Percentiles rank a stretch among this genome's conserved stretches.
Evolutionary conservation across 2,329 filamentous ascomycete genomes (phyloP).

Genomic region (Sporothrix humicola): DNA sequence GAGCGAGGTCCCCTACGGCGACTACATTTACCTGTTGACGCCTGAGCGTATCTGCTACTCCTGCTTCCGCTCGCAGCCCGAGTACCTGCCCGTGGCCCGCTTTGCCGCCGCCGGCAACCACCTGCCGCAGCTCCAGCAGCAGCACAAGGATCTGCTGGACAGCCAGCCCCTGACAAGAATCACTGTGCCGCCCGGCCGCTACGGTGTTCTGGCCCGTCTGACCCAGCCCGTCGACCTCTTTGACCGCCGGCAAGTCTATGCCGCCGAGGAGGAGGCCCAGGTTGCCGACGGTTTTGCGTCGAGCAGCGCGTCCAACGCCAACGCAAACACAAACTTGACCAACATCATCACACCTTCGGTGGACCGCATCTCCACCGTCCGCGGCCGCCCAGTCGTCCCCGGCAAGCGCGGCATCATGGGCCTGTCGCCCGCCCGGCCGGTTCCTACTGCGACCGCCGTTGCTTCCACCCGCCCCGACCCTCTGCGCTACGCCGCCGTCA

Average conservation of each 20-base stretch:
- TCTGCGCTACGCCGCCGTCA: slow-evolving; percentile 37
- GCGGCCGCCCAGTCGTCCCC: neutral
- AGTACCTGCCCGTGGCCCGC: slow-evolving; percentile 35
- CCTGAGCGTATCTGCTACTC: slow-evolving; percentile 38
- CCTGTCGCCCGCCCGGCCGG: neutral
- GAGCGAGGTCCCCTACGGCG: slow-evolving; percentile 30
- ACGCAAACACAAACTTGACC: neutral
- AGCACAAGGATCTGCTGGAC: neutral
- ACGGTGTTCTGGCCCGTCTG: slow-evolving; percentile 35
- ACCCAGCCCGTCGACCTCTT: slow-evolving; percentile 35
- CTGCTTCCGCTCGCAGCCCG: slow-evolving; percentile 37
- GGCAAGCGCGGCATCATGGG: slow-evolving; percentile 9
- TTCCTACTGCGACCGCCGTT: neutral
- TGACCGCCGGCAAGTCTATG: slow-evolving; percentile 33
- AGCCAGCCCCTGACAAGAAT: slow-evolving; percentile 21
- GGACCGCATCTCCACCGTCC: neutral
- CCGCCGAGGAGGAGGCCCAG: neutral
- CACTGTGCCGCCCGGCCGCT: slow-evolving; percentile 35
- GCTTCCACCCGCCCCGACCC: slow-evolving; percentile 28
- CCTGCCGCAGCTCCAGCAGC: neutral
- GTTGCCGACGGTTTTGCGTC: neutral
- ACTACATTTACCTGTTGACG: slow-evolving; percentile 37
- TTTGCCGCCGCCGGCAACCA: slow-evolving; percentile 2
- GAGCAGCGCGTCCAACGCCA: neutral
- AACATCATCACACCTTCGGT: neutral